phyloP scores from a whole-genome alignment of 805 yeast species.

The Millerozyma acaciae region DNA sequence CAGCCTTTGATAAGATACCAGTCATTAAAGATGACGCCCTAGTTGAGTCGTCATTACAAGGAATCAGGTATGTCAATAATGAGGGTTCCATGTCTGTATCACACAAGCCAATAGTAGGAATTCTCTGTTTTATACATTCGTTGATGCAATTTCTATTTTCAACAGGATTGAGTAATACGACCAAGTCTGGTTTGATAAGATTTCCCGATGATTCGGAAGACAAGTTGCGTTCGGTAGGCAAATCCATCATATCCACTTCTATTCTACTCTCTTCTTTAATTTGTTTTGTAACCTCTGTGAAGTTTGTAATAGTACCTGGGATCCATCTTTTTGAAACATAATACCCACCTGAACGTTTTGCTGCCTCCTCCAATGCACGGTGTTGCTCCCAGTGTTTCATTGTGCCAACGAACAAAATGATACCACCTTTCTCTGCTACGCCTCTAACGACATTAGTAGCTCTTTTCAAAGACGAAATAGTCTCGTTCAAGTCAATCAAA shows the following conservation, averaged over 20 bases:
- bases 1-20: slow-evolving; percentile 85
- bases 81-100: slow-evolving; percentile 94
- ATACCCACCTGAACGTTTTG: slow-evolving; percentile 71
- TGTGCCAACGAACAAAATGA: slow-evolving; percentile 81
- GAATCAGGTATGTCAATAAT: slow-evolving; percentile 88
- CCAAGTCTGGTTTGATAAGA: slow-evolving; percentile 81
- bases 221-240: slow-evolving; percentile 58
- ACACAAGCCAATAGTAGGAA: slow-evolving; percentile 90
- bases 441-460: slow-evolving; percentile 86
- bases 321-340: slow-evolving; percentile 86
- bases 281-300: slow-evolving; percentile 63
- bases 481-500: slow-evolving; percentile 84
- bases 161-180: slow-evolving; percentile 80
- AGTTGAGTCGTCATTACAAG: slow-evolving; percentile 90
- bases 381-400: slow-evolving; percentile 63
- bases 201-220: slow-evolving; percentile 43
- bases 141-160: slow-evolving; percentile 76
- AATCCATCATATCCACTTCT: slow-evolving; percentile 74
- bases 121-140: slow-evolving; percentile 77
- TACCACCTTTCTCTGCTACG: slow-evolving; percentile 79
- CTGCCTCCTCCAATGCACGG: slow-evolving; percentile 73
- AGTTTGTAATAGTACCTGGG: slow-evolving; percentile 91
- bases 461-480: slow-evolving; percentile 67
- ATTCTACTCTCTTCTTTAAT: slow-evolving; percentile 27
- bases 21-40: slow-evolving; percentile 75